These are phyloP conservation scores for Mycena kentingensis DNA, from an alignment of 768 basidiomycete genomes.

Conservation along the genomic window DNA sequence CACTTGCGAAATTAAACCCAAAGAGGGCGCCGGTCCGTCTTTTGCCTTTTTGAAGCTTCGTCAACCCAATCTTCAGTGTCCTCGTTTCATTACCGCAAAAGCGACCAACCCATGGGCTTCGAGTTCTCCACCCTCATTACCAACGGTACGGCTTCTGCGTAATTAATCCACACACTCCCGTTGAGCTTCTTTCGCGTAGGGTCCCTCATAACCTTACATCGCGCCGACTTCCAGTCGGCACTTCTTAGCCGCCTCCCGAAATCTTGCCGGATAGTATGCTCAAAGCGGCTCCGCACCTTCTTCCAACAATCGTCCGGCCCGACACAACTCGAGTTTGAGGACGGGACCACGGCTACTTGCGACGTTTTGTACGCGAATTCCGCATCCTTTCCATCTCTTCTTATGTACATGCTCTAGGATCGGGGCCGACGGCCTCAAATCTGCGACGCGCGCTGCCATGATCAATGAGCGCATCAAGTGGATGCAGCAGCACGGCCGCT, in stretches of 20 bases:
- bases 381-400: not conserved
- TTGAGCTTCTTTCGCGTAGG: slow-evolving; percentile 35
- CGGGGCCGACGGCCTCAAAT: slow-evolving; percentile 72
- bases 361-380: slow-evolving; percentile 48
- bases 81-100: slow-evolving; percentile 58
- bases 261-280: slow-evolving; percentile 48
- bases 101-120: slow-evolving; percentile 57
- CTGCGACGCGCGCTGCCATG: slow-evolving; percentile 39
- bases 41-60: not conserved
- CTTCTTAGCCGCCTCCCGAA: slow-evolving; percentile 53
- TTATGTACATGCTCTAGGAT: slow-evolving; percentile 28
- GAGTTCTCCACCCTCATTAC: slow-evolving; percentile 56
- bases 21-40: slow-evolving; percentile 43
- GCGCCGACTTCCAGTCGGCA: slow-evolving; percentile 65
- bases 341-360: slow-evolving; percentile 59
- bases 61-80: slow-evolving; percentile 40
- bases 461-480: slow-evolving; percentile 28
- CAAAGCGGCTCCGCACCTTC: slow-evolving; percentile 63
- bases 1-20: slow-evolving; percentile 38
- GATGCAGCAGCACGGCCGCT: slow-evolving; percentile 9
- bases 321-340: slow-evolving; percentile 58
- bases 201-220: slow-evolving; percentile 56
- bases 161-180: slow-evolving; percentile 2
- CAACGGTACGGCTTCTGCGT: slow-evolving; percentile 44
- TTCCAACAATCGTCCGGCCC: slow-evolving; percentile 42